phyloP scores from a whole-genome alignment of 805 yeast genomes.

The Yamadazyma insecticola region DNA sequence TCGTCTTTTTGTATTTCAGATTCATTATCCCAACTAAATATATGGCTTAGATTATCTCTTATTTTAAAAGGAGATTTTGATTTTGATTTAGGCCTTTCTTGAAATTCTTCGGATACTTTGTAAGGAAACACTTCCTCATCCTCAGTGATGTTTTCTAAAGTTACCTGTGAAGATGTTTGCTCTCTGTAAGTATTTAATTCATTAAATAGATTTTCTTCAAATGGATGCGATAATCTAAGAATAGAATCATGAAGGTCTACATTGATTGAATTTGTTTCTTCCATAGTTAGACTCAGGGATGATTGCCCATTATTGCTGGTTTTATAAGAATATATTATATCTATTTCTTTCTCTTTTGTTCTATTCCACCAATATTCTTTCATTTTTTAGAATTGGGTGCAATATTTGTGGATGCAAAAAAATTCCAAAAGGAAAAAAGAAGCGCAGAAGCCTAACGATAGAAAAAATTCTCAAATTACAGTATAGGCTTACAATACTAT shows the following conservation, averaged over 20 bases:
- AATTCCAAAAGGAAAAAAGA: too few species aligned
- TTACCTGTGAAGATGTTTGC: too few species aligned
- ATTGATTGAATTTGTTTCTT: conserved; percentile 4
- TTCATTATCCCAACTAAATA: conserved; percentile 8
- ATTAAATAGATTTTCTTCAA: too few species aligned
- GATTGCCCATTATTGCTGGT: too few species aligned
- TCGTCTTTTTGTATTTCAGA: conserved; percentile 2
- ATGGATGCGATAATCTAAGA: too few species aligned
- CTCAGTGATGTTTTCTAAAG: too few species aligned
- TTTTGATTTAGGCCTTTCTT: neutral
- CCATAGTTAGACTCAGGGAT: conserved; percentile 2
- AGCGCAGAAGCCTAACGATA: neutral
- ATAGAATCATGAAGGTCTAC: conserved; percentile 7
- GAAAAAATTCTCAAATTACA: neutral
- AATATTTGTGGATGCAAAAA: conserved; percentile 11
- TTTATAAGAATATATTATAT: too few species aligned
- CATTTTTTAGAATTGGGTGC: conserved; percentile 1
- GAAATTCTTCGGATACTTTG: neutral
- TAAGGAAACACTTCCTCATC: too few species aligned
- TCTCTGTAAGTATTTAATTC: too few species aligned
- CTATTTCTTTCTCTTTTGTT: conserved; percentile 1
- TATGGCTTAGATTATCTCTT: conserved; percentile 12
- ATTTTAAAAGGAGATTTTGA: conserved; percentile 13
- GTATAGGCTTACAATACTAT: conserved; percentile 25
- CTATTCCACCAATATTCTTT: conserved; percentile 2